Evolutionary conservation across 2,329 filamentous ascomycete species (phyloP).

Genomic region (Bipolaris oryzae): DNA sequence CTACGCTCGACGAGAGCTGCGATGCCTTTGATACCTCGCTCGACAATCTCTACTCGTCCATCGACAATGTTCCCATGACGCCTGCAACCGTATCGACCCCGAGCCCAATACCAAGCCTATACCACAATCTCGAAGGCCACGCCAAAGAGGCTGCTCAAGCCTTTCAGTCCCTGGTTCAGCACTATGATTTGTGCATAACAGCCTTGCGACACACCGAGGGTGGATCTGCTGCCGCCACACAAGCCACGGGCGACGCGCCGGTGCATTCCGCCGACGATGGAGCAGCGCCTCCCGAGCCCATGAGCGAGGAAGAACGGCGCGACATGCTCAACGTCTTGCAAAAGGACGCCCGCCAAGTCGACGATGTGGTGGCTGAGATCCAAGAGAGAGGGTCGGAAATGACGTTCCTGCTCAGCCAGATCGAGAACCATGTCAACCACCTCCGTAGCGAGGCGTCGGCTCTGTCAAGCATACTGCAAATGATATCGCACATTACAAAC

Average conservation of each 20-base stretch:
- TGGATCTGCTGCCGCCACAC: slow-evolving; percentile 56
- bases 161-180: slow-evolving; percentile 78
- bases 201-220: slow-evolving; percentile 87
- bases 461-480: slow-evolving; percentile 67
- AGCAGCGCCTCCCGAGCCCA: slow-evolving; percentile 66
- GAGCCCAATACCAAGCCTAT: slow-evolving; percentile 54
- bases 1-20: slow-evolving; percentile 59
- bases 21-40: slow-evolving; percentile 77
- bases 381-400: slow-evolving; percentile 77
- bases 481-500: slow-evolving; percentile 70
- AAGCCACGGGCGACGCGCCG: slow-evolving; percentile 47
- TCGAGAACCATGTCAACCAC: slow-evolving; percentile 67
- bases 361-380: slow-evolving; percentile 70
- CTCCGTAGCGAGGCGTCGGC: slow-evolving; percentile 62
- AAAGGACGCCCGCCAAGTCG: slow-evolving; percentile 69
- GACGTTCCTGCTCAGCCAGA: slow-evolving; percentile 69
- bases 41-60: slow-evolving; percentile 44
- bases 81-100: slow-evolving; percentile 38
- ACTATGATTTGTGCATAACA: slow-evolving; percentile 92
- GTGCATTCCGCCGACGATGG: slow-evolving; percentile 35
- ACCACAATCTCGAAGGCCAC: slow-evolving; percentile 67
- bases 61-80: slow-evolving; percentile 41
- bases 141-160: slow-evolving; percentile 83
- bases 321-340: slow-evolving; percentile 84
- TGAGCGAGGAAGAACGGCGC: slow-evolving; percentile 74